Conservation (phyloP, 768 basidiomycete genomes). For the Imleria badia region DNA sequence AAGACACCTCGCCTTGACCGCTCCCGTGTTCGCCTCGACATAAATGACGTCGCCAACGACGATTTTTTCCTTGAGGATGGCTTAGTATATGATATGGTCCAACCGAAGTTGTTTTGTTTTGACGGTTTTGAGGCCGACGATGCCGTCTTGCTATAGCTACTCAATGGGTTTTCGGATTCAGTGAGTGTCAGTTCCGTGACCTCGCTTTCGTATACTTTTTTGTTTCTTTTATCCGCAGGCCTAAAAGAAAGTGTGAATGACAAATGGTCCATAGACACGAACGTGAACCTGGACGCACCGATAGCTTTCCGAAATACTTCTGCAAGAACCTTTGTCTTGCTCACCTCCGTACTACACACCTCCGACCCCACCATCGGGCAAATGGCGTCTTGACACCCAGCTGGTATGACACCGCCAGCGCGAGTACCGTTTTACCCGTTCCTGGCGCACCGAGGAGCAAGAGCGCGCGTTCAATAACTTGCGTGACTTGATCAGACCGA, state of each 20-base stretch:
- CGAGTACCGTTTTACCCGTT: conserved; percentile 96
- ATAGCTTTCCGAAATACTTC: conserved; percentile 94
- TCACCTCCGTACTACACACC: conserved; percentile 94
- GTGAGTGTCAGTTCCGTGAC: conserved; percentile 96
- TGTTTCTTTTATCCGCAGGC: conserved; percentile 96
- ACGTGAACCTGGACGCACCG: conserved; percentile 51
- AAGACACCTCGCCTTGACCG: conserved; percentile 73
- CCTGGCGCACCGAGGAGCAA: conserved; percentile 93
- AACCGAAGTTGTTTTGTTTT: conserved; percentile 91
- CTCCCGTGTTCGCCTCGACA: conserved; percentile 89
- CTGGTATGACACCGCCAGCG: conserved; percentile 92
- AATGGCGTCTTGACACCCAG: conserved; percentile 94
- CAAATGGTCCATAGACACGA: too few relatives aligned
- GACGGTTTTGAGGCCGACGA: conserved; percentile 93
- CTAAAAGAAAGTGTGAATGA: conserved; percentile 26
- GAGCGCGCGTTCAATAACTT: conserved; percentile 90
- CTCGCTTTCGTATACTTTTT: conserved; percentile 98
- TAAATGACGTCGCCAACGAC: conserved; percentile 97
- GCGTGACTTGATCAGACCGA: conserved; percentile 85
- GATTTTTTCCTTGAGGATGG: conserved; percentile 96
- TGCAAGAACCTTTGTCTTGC: conserved; percentile 97
- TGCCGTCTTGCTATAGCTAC: conserved; percentile 95
- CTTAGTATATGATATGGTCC: conserved; percentile 95
- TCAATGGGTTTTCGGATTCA: conserved; percentile 95
- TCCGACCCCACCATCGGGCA: conserved; percentile 98